A percentile compares a stretch with the other conserved stretches of the same genome.
These are phyloP conservation scores for Carnegiea gigantea DNA, from an alignment of 179 eudicot species.

Conservation along the genomic window DNA sequence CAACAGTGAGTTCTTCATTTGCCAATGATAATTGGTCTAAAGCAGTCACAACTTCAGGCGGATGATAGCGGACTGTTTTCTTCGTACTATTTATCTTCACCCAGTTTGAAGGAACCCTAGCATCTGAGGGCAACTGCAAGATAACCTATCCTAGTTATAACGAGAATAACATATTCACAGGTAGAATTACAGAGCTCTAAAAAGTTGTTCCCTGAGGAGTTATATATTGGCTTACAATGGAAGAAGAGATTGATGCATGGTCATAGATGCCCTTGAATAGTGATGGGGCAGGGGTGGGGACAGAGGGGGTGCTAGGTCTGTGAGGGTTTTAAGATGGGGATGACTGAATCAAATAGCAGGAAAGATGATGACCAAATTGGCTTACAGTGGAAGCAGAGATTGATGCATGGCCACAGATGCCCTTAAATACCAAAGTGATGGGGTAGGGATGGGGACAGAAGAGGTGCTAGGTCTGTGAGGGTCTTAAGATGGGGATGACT, in stretches of 20 bases:
- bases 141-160: neutral
- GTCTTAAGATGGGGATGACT: no score
- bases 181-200: neutral
- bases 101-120: constrained; percentile 80
- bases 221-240: neutral
- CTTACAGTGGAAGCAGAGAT: neutral
- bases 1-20: constrained; percentile 70
- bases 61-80: constrained; percentile 88
- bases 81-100: constrained; percentile 91
- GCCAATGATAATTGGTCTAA: constrained; percentile 74
- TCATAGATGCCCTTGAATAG: neutral
- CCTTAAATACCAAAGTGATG: neutral
- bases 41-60: constrained; percentile 78
- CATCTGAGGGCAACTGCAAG: constrained; percentile 68
- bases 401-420: neutral
- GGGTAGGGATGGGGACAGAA: neutral
- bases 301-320: no score
- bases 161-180: no score
- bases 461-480: no score
- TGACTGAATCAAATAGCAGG: no score
- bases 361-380: no score
- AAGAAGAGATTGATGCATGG: neutral
- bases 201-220: neutral
- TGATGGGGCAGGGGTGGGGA: neutral
- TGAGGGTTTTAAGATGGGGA: no score